Evolutionary conservation across 176 grass and related monocot species (phyloP).

Genomic region (Oryza rufipogon): DNA sequence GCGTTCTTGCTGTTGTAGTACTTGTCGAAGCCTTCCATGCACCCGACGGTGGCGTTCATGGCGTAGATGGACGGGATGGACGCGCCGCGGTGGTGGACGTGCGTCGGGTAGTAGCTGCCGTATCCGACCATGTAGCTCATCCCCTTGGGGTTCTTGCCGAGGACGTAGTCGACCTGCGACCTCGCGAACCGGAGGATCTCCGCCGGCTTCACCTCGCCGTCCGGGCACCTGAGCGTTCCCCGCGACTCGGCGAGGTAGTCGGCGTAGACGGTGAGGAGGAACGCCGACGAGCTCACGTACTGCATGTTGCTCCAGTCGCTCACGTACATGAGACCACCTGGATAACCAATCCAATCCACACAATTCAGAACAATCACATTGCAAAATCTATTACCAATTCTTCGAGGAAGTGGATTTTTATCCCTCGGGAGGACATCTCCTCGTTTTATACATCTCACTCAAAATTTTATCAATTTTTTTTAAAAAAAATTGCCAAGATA

Average conservation of each 20-base stretch:
- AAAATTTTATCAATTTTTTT: too few species aligned
- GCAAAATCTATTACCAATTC: too few species aligned
- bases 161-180: slow-evolving; percentile 82
- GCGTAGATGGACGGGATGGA: slow-evolving; percentile 68
- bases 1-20: slow-evolving; percentile 66
- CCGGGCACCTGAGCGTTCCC: slow-evolving; percentile 63
- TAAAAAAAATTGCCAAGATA: too few species aligned
- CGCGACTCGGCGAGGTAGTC: slow-evolving; percentile 55
- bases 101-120: slow-evolving; percentile 58
- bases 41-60: slow-evolving; percentile 46
- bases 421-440: too few species aligned
- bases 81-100: slow-evolving; percentile 88
- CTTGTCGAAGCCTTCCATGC: slow-evolving; percentile 83
- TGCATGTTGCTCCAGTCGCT: slow-evolving; percentile 96
- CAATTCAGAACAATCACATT: background rate
- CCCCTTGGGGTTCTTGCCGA: slow-evolving; percentile 77
- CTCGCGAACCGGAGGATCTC: slow-evolving; percentile 62
- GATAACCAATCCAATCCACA: too few species aligned
- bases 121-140: slow-evolving; percentile 93
- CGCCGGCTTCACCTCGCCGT: slow-evolving; percentile 59
- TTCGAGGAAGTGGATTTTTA: too few species aligned
- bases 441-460: too few species aligned
- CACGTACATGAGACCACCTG: slow-evolving; percentile 65
- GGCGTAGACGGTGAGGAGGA: slow-evolving; percentile 81
- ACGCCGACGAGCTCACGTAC: slow-evolving; percentile 69